phyloP scores from a whole-genome alignment of 768 basidiomycete species.

The Lentinula raphanica region DNA sequence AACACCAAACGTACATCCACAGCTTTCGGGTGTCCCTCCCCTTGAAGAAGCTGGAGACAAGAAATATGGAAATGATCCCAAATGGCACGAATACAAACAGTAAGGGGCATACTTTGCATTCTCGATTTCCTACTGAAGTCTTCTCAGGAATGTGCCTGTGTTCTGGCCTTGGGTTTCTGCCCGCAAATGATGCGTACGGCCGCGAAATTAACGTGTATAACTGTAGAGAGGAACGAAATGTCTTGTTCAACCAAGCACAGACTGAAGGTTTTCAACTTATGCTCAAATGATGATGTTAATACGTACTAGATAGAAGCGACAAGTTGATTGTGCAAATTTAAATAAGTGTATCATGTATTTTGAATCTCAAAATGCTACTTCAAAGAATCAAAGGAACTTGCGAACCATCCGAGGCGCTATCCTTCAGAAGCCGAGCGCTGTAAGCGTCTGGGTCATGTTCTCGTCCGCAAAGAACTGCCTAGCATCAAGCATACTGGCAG shows the following conservation, averaged over 20 bases:
- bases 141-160: conserved; percentile 33
- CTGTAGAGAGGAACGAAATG: too few relatives aligned
- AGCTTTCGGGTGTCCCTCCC: conserved; percentile 68
- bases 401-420: neutral
- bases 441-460: conserved; percentile 28
- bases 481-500: conserved; percentile 31
- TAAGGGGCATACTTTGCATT: conserved; percentile 19
- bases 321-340: neutral
- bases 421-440: conserved; percentile 26
- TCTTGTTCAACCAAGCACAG: too few relatives aligned
- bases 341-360: neutral
- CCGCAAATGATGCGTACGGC: too few relatives aligned
- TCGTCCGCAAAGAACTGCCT: conserved; percentile 27
- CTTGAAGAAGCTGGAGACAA: conserved; percentile 56
- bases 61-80: conserved; percentile 47
- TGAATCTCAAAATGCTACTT: neutral
- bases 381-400: neutral
- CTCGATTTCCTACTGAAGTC: neutral
- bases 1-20: neutral
- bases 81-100: conserved; percentile 58
- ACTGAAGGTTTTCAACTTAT: too few relatives aligned
- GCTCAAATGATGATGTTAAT: too few relatives aligned
- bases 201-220: too few relatives aligned
- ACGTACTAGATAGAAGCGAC: neutral
- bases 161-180: conserved; percentile 42